Base-by-base conservation (phyloP, 148 eudicot genomes). In the Rhododendron kiyosumense region DNA sequence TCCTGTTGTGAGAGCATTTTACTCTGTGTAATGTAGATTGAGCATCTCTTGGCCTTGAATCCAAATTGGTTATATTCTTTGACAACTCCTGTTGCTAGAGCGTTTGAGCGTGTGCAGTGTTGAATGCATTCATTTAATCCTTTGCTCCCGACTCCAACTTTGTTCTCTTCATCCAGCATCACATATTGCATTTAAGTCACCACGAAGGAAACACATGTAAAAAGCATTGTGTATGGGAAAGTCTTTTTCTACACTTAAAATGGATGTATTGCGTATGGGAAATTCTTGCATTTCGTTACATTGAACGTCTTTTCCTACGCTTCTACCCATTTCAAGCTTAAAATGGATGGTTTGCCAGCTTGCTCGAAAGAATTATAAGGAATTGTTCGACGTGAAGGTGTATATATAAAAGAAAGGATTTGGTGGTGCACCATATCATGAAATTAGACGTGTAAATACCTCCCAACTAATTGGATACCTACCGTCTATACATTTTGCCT, bases 1-100 rank as follows among this genome's bases (percentile, higher is more conserved):
- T 87, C 77, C 73, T 13, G 36, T 32, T 45, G 28, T 74, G 79
- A 85, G 73, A 63, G 82, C 41, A 45, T 59, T 80, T 46, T 71
- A 87, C 83, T 86, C 75, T 81, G 84, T 89, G 89, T 85, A 89
- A 85, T 83, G 46, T 85, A 26, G 73, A 51, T 78, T 86, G 38
- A 26, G 81, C 36, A 15, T 78, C 51, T 18, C 2, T 61, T 34
- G 32, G 22, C 83, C 20, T 49, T 20, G 4, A 41, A 74, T 87
- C 43, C 59, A 79, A 79, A 51, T 83, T 67, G 54, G 48, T 80
- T 67, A 18, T 22, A 84, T 57, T 84, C 84, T 49, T 84, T 84
- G 71, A 71, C 41, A 17, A 45, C 14, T 41, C 24, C 52, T 0
- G 51, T 26, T 49, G 61, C 36, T 6, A 30, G 59, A 41, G 14